Base-by-base conservation (phyloP, 208 protist genomes). In the Leishmania major region DNA sequence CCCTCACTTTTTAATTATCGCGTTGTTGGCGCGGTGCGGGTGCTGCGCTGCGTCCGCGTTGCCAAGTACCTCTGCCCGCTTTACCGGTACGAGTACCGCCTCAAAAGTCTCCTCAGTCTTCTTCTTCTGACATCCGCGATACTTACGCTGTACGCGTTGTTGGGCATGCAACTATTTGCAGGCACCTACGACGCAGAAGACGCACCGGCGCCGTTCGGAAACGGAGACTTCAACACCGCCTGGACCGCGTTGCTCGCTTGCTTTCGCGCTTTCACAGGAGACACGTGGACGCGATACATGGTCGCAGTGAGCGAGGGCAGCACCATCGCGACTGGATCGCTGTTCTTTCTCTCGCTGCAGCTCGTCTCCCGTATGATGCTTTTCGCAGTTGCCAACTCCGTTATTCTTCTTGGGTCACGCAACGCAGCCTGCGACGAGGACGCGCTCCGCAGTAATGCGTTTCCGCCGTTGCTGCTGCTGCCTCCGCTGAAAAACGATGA, bases 131-230 rank as follows among this genome's bases (percentile, higher is more conserved):
- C 81, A 47, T 53, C 51, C 0, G 59, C 81, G 1, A 69, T 84
- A 1, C 43, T 92, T 22, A 59, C 89, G 31, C 78, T 94, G 37
- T 96, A 92, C 82, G 84, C 90, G 0, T 40, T 92, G 45, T 13
- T 94, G 3, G 90, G 91, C 51, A 89, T 93, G 89, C 87, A 95
- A 67, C 74, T 94, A 0, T 95, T 95, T 80, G 73, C 80, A 55
- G 72, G 51, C 7, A 71, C 78, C 6, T 82, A 83, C 57, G 57
- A 66, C 11, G 81, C 80, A 43, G 49, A 10, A 13, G 51, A n/a
- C 25, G 73, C 57, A 28, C 45, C 25, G 51, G 62, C 55, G n/a
- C 57, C 79, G 22, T 72, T 78, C 22, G 4, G 60, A 43, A 86
- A 86, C 66, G 89, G 82, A 22, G 83, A 86, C 40, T 96, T 93